Percentiles rank a stretch among this genome's conserved stretches.
These are phyloP conservation scores for Sporothrix mexicana DNA, from an alignment of 2,329 filamentous ascomycete species.

Conservation along the genomic window DNA sequence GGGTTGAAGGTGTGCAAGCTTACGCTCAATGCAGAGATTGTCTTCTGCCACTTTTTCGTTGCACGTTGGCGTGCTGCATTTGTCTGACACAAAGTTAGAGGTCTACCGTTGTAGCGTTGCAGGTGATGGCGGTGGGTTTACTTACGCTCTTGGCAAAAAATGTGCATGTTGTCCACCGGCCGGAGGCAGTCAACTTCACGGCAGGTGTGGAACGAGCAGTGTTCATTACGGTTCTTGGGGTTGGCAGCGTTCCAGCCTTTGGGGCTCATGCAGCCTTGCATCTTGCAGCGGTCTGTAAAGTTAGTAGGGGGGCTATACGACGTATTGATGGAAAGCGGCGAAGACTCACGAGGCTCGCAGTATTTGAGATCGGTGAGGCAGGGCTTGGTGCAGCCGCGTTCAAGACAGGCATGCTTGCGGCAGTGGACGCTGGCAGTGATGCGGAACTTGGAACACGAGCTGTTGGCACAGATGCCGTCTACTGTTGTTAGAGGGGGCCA, in stretches of 20 bases:
- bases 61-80: conserved; percentile 28
- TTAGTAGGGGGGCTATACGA: too few species aligned
- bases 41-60: conserved; percentile 13
- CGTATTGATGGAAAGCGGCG: too few species aligned
- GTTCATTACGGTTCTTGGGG: conserved; percentile 23
- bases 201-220: conserved; percentile 24
- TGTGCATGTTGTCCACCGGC: not conserved
- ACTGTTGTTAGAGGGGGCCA: not conserved
- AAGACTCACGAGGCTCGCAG: conserved; percentile 32
- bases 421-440: conserved; percentile 29
- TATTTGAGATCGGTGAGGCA: conserved; percentile 21
- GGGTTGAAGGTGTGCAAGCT: not conserved
- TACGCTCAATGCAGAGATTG: conserved; percentile 30
- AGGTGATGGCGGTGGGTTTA: not conserved
- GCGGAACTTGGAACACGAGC: conserved; percentile 22
- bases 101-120: too few species aligned
- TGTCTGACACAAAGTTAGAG: conserved; percentile 26
- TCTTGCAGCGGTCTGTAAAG: conserved; percentile 31
- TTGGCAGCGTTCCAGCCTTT: conserved; percentile 31
- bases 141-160: conserved; percentile 33
- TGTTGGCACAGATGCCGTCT: conserved; percentile 30
- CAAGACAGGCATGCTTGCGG: conserved; percentile 35
- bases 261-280: conserved; percentile 22
- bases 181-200: conserved; percentile 16
- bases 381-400: conserved; percentile 31